Evolutionary conservation across 139 green algal species (phyloP), one percentile per base, ranked within the genome.

Genomic region (Chlorella sp.): DNA sequence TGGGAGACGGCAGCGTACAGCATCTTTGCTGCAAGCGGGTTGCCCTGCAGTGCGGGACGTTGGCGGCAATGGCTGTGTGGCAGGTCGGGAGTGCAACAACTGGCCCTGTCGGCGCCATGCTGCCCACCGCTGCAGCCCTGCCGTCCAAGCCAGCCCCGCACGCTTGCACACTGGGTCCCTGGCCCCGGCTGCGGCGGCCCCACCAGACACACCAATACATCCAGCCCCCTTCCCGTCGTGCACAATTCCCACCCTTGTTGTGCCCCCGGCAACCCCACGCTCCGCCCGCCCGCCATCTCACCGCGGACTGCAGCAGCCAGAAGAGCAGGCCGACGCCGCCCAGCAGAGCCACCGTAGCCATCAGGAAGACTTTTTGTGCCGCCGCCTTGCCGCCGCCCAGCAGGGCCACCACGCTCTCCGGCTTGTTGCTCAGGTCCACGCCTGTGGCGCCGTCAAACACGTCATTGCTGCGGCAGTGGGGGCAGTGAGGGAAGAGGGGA

Each of bases 351-450:
- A 89, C 90, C 71, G 93, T 90, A 39, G 95, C 93, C 28, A 93
- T 9, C 18, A 34, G 69, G 15, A 95, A 91, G 21, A 96, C 88
- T 40, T 42, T 48, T n/a, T 71, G 82, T 16, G 81, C 69, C 32
- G 53, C 60, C 32, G 68, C n/a, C 1, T 88, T 68, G 85, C 94
- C 96, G 89, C 94, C 48, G 93, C 88, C 88, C 53, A 88, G 96
- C 73, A 99, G 92, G 93, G 98, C 98, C n/a, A 99, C 97, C 19
- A 99, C 94, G 18, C 94, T 98, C 93, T 99, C 98, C 3, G 92
- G 91, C 92, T 99, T 99, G 75, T 81, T 87, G 82, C 83, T 61
- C 30, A 40, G 88, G 91, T 99, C 98, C 24, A 98, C 97, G 16
- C 96, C 97, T 15, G 97, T 99, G 1, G 92, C 64, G 26, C 96